These are phyloP conservation scores for Chaetomiaceae sp. DNA, from an alignment of 2,329 filamentous ascomycete genomes.

Conservation along the genomic window DNA sequence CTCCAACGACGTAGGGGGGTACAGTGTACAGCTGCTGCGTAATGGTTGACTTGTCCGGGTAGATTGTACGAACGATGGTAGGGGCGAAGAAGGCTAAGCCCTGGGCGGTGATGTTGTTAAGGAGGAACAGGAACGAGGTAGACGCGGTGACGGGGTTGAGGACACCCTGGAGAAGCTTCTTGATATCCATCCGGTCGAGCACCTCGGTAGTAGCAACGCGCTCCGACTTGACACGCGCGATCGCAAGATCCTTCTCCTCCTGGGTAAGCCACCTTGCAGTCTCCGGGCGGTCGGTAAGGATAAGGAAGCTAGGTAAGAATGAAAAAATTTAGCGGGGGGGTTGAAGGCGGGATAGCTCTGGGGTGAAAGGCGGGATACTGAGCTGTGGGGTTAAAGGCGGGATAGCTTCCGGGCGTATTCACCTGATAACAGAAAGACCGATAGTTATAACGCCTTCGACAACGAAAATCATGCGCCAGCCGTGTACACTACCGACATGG, in stretches of 20 bases:
- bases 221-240: constrained; percentile 56
- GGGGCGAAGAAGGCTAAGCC: constrained; percentile 68
- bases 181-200: constrained; percentile 43
- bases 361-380: no score
- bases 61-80: constrained; percentile 66
- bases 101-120: constrained; percentile 67
- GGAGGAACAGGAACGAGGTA: constrained; percentile 55
- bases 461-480: constrained; percentile 67
- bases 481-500: constrained; percentile 48
- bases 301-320: constrained; percentile 47
- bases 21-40: constrained; percentile 65
- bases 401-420: neutral
- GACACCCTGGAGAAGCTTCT: constrained; percentile 58
- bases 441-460: constrained; percentile 62
- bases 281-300: constrained; percentile 60
- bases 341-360: no score
- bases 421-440: constrained; percentile 45
- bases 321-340: neutral
- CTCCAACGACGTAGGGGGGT: constrained; percentile 63
- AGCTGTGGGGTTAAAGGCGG: no score
- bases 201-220: constrained; percentile 54
- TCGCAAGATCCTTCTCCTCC: constrained; percentile 59
- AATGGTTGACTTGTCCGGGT: constrained; percentile 51
- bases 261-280: constrained; percentile 60
- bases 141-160: constrained; percentile 51